These are phyloP conservation scores for Tetrahymena malaccensis DNA, from an alignment of 73 alveolate species.

Conservation along the genomic window DNA sequence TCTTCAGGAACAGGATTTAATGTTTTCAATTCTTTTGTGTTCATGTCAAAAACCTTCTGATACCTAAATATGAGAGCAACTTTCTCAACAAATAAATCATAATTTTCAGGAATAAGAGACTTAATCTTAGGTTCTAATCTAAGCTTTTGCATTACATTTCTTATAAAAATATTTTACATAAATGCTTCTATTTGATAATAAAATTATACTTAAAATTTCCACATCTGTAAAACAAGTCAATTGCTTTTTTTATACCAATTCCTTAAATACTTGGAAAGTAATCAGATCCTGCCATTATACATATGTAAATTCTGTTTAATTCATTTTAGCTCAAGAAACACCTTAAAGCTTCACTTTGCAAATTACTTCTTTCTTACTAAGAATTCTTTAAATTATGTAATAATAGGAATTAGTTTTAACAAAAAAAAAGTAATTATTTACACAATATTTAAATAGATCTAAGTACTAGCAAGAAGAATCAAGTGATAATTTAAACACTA, in stretches of 20 bases:
- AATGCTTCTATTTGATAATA: background rate
- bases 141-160: background rate
- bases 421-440: background rate
- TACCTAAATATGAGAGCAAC: conserved; percentile 2
- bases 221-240: conserved; percentile 18
- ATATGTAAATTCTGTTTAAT: conserved; percentile 62
- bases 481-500: conserved; percentile 70
- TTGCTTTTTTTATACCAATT: conserved; percentile 82
- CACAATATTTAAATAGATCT: conserved; percentile 41
- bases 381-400: background rate
- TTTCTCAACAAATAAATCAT: conserved; percentile 9
- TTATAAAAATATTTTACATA: background rate
- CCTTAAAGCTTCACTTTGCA: conserved; percentile 43
- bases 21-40: background rate
- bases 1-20: background rate
- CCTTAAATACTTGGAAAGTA: conserved; percentile 82
- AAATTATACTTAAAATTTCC: background rate
- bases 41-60: conserved; percentile 10
- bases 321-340: conserved; percentile 28
- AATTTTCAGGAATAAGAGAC: conserved; percentile 12
- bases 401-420: background rate
- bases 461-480: conserved; percentile 72
- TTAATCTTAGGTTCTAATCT: background rate
- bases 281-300: conserved; percentile 94
- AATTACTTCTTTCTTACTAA: conserved; percentile 10